A percentile compares a stretch with the other conserved stretches of the same genome.
These are phyloP conservation scores for Ganoderma multipileum DNA, from an alignment of 1,284 basidiomycete species.

Conservation along the genomic window DNA sequence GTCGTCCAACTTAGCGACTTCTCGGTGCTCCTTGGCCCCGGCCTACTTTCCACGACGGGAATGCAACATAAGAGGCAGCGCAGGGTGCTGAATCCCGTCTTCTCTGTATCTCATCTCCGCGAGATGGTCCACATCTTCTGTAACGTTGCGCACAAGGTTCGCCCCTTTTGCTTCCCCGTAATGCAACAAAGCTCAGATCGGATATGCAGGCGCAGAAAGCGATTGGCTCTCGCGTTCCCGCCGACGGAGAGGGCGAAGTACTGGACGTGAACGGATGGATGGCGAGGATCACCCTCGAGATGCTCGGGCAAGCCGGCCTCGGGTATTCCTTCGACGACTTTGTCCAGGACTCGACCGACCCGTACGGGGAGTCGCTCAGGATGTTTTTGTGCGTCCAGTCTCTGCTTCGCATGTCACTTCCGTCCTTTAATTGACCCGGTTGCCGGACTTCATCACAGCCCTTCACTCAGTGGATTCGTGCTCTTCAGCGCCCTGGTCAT, in stretches of 20 bases:
- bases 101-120: slow-evolving; percentile 4
- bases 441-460: not conserved
- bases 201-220: not conserved
- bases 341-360: slow-evolving; percentile 18
- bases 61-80: slow-evolving; percentile 9
- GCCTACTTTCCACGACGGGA: not conserved
- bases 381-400: slow-evolving; percentile 30
- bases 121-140: slow-evolving; percentile 13
- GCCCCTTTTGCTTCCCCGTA: not conserved
- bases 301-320: slow-evolving; percentile 19
- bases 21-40: slow-evolving; percentile 7
- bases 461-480: not conserved
- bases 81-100: slow-evolving; percentile 2
- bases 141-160: slow-evolving; percentile 7
- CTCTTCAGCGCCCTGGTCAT: not conserved
- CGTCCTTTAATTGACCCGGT: not conserved
- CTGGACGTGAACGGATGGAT: slow-evolving; percentile 19
- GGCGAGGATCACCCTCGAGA: slow-evolving; percentile 17
- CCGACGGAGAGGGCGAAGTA: not conserved
- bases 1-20: not conserved
- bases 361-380: slow-evolving; percentile 33
- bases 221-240: slow-evolving; percentile 10
- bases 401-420: not conserved
- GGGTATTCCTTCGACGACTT: slow-evolving; percentile 23
- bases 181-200: not conserved